phyloP scores from a whole-genome alignment of 805 yeast genomes.

The Barnettozyma wickerhamii region DNA sequence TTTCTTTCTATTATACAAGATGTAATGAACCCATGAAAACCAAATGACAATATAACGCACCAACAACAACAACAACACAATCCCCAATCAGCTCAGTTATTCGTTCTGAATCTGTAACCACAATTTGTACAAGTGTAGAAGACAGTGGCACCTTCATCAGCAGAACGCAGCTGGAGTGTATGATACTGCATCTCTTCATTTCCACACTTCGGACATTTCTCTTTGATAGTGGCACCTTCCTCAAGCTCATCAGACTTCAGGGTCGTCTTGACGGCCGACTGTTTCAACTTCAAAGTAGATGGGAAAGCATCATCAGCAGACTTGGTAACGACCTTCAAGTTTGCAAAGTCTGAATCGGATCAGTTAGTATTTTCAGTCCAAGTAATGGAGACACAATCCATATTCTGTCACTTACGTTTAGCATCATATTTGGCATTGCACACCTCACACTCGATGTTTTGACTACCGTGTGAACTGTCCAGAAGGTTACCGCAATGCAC shows the following conservation, averaged over 20 bases:
- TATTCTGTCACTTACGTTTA: conserved; percentile 26
- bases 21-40: not conserved
- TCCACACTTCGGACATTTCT: conserved; percentile 98
- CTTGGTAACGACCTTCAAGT: conserved; percentile 79
- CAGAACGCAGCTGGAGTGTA: conserved; percentile 92
- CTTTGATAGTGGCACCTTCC: conserved; percentile 96
- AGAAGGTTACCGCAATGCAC: conserved; percentile 87
- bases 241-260: conserved; percentile 73
- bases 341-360: conserved; percentile 46
- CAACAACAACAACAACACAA: not conserved
- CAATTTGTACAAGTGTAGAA: conserved; percentile 94
- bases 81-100: no score
- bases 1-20: conserved; percentile 7
- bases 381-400: no score
- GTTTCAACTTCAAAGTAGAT: conserved; percentile 70
- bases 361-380: no score
- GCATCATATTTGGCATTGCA: conserved; percentile 41
- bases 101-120: conserved; percentile 91
- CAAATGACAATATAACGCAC: not conserved
- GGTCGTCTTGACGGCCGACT: conserved; percentile 86
- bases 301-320: conserved; percentile 95
- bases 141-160: conserved; percentile 99
- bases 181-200: conserved; percentile 98
- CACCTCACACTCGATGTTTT: conserved; percentile 52
- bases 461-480: conserved; percentile 53